Evolutionary conservation across 176 grass and related monocot genomes (phyloP).

Genomic region (Raddia distichophylla): DNA sequence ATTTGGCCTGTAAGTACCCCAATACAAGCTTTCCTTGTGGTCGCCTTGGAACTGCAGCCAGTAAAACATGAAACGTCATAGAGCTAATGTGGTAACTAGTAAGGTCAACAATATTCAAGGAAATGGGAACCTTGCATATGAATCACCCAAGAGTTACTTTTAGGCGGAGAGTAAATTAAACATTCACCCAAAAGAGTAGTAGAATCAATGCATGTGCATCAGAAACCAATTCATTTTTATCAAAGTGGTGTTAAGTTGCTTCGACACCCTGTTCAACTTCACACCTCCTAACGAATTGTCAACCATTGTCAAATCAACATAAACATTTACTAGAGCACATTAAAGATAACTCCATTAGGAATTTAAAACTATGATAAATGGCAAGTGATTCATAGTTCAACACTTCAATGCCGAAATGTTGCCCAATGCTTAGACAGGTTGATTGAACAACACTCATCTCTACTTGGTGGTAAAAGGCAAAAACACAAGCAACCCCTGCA

Average conservation of each 20-base stretch:
- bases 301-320: neutral
- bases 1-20: constrained; percentile 96
- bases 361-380: neutral
- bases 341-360: neutral
- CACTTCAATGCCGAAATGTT: neutral
- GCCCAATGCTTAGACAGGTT: neutral
- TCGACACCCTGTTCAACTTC: neutral
- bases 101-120: neutral
- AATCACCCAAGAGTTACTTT: neutral
- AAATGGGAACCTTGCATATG: constrained; percentile 24
- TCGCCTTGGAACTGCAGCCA: constrained; percentile 79
- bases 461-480: neutral
- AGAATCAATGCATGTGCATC: neutral
- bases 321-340: neutral
- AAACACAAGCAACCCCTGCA: neutral
- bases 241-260: neutral
- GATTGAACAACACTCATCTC: neutral
- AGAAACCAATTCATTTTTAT: neutral
- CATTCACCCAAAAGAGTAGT: neutral
- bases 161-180: constrained; percentile 6
- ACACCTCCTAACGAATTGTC: neutral
- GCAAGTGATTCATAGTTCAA: neutral
- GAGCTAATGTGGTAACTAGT: constrained; percentile 26
- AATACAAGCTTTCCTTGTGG: constrained; percentile 93
- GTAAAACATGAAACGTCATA: constrained; percentile 38